phyloP scores from a whole-genome alignment of 2,329 filamentous ascomycete genomes.

The Aspergillus ochraceoroseus region DNA sequence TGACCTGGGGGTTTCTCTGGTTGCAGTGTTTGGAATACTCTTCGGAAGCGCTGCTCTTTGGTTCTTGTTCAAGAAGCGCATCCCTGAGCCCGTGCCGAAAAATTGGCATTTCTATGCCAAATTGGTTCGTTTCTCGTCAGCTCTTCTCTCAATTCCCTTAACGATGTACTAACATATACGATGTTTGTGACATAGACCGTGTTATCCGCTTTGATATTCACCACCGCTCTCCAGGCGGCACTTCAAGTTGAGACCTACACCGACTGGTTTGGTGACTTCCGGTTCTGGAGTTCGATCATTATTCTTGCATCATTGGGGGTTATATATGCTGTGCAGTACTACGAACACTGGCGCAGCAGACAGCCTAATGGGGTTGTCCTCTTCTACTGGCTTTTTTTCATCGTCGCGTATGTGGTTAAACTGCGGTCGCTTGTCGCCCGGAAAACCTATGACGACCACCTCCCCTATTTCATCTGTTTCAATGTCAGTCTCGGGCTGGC shows the following conservation, averaged over 20 bases:
- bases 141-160: too few species aligned
- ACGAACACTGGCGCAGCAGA: slow-evolving; percentile 76
- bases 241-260: slow-evolving; percentile 69
- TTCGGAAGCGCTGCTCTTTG: slow-evolving; percentile 72
- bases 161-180: too few species aligned
- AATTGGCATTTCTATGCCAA: slow-evolving; percentile 93
- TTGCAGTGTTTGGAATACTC: slow-evolving; percentile 73
- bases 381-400: slow-evolving; percentile 85
- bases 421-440: slow-evolving; percentile 79
- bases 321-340: slow-evolving; percentile 75
- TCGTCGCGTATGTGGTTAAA: slow-evolving; percentile 74
- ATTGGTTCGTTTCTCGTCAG: too few species aligned
- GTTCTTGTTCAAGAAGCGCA: slow-evolving; percentile 68
- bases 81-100: slow-evolving; percentile 64
- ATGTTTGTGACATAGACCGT: slow-evolving; percentile 49
- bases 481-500: slow-evolving; percentile 66
- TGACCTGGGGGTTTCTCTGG: slow-evolving; percentile 76
- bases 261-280: slow-evolving; percentile 72
- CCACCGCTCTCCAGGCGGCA: slow-evolving; percentile 65
- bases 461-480: slow-evolving; percentile 74
- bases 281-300: slow-evolving; percentile 73
- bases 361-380: slow-evolving; percentile 83
- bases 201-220: slow-evolving; percentile 62
- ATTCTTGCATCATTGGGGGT: slow-evolving; percentile 68
- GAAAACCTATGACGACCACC: slow-evolving; percentile 60